Base-by-base conservation (phyloP, 768 basidiomycete species). In the Mycena vulgaris region DNA sequence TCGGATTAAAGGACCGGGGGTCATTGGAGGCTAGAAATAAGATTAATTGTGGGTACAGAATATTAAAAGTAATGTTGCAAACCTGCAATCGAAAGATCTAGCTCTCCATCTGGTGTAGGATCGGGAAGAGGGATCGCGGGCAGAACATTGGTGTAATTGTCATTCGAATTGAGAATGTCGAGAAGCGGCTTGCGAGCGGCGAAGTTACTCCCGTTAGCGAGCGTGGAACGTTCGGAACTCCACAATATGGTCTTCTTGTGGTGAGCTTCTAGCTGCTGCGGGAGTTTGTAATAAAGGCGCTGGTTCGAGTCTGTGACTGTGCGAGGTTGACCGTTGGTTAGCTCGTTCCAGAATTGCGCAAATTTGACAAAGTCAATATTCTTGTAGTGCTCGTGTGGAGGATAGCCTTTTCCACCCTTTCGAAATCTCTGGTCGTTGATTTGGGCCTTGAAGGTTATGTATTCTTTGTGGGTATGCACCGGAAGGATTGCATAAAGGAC, bases 401-500 rank as follows among this genome's bases (percentile, higher is more conserved):
- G 42, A 48, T 60, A n/a, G 5, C 16, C 47, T 6, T 25, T 25
- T 19, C 59, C 31, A 5, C 14, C 16, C 13, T 60, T 60, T 9
- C 59, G 1, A 31, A 60, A 48, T 47, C 21, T 21, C 5, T 27
- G 27, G 5, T 45, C 19, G 28, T 45, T 45, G 42, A 59, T 59
- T 8, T 27, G 14, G 14, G 23, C 28, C 28, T 59, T 59, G 40
- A 59, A 59, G 14, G 40, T 59, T 27, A 42, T 28, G 21, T 59
- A 59, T n/a, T 59, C 40, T 42, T 19, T 30, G 28, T 59, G 57
- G 14, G 57, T 59, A 13, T 59, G 57, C 7, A 59, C 57, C 11
- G 57, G 57, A 30, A 59, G 27, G 27, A 60, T 31, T 2, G 45
- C 30, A 25, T 48, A 60, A 14, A 60, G 45, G 7, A 60, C 59